phyloP scores from a whole-genome alignment of 371 early-diverging fungal genomes.

The Cokeromyces recurvatus region DNA sequence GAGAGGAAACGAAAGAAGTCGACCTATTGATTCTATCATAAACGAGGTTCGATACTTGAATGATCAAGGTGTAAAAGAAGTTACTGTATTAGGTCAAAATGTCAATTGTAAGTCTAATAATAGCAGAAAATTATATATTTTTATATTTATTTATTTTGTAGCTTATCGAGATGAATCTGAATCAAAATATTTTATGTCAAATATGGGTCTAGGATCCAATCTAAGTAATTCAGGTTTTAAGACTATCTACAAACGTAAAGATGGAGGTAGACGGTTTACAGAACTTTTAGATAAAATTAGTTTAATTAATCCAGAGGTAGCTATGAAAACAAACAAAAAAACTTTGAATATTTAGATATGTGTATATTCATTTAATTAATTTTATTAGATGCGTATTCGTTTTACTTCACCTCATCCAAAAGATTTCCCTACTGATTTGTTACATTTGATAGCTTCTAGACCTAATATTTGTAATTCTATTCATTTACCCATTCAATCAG shows the following conservation, averaged over 20 bases:
- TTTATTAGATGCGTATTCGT: slow-evolving; percentile 72
- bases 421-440: slow-evolving; percentile 73
- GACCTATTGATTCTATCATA: slow-evolving; percentile 70
- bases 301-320: slow-evolving; percentile 62
- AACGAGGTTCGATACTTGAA: slow-evolving; percentile 62
- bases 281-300: slow-evolving; percentile 71
- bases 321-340: not conserved
- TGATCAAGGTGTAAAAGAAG: slow-evolving; percentile 71
- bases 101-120: slow-evolving; percentile 54
- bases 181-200: slow-evolving; percentile 40
- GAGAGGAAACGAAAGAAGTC: slow-evolving; percentile 65
- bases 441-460: slow-evolving; percentile 61
- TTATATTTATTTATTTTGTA: not conserved
- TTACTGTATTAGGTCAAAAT: slow-evolving; percentile 78
- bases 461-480: slow-evolving; percentile 73
- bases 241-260: slow-evolving; percentile 74
- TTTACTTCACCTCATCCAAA: slow-evolving; percentile 84
- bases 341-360: not conserved
- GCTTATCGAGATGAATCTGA: slow-evolving; percentile 68
- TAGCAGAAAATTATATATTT: not conserved
- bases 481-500: slow-evolving; percentile 76
- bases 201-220: slow-evolving; percentile 27
- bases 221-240: slow-evolving; percentile 66
- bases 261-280: slow-evolving; percentile 72
- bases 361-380: not conserved